Conservation (phyloP, 2,329 filamentous ascomycete genomes). For the Fusarium pseudocircinatum region DNA sequence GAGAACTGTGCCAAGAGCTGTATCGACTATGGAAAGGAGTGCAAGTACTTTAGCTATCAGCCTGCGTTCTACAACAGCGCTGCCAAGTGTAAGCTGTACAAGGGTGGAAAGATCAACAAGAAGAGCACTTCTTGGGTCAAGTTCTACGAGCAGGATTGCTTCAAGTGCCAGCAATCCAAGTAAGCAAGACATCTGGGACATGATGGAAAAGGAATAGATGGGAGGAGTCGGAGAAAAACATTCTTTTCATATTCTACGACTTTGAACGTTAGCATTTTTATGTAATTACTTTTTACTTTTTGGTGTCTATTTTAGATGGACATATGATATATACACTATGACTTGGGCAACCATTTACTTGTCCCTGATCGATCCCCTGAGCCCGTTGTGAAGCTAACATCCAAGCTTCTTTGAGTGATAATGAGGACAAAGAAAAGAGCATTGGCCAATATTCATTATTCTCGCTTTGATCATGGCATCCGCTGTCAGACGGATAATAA, state of each 20-base stretch:
- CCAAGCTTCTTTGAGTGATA: too few species aligned
- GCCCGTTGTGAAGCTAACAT: not conserved
- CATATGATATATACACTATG: constrained; percentile 25
- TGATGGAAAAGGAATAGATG: not conserved
- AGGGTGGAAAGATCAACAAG: constrained; percentile 4
- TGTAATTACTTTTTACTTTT: constrained; percentile 21
- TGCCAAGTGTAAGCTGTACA: constrained; percentile 31
- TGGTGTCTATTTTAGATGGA: constrained; percentile 9
- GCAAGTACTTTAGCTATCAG: constrained; percentile 26
- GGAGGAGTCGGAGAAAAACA: not conserved
- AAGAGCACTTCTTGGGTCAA: constrained; percentile 1
- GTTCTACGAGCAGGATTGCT: constrained; percentile 30
- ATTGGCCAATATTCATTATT: not conserved
- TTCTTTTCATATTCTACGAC: constrained; percentile 24
- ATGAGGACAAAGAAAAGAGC: not conserved
- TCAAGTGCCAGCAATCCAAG: constrained; percentile 14
- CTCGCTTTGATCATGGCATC: not conserved
- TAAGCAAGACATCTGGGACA: not conserved
- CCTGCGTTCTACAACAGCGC: not conserved
- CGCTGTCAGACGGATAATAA: not conserved
- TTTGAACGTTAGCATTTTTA: constrained; percentile 23
- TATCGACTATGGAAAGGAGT: constrained; percentile 9
- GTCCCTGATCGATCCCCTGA: not conserved
- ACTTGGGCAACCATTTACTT: constrained; percentile 25
- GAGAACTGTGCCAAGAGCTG: constrained; percentile 36